These are phyloP conservation scores for Trypanosoma lewisi DNA, from an alignment of 208 protist genomes.

Conservation along the genomic window DNA sequence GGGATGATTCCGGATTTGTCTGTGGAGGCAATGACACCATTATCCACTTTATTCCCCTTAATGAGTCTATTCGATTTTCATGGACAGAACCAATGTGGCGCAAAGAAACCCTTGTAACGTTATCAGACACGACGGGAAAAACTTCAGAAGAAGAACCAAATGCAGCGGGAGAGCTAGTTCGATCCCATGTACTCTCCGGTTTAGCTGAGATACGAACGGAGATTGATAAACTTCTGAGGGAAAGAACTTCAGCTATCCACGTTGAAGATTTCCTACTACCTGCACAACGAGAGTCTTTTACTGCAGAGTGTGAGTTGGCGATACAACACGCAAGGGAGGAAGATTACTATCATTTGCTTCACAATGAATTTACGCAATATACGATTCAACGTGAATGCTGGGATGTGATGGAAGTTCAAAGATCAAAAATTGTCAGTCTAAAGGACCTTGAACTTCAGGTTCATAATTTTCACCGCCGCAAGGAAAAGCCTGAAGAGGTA, in stretches of 20 bases:
- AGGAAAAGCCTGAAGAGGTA: conserved; percentile 25
- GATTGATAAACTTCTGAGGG: conserved; percentile 39
- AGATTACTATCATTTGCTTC: conserved; percentile 65
- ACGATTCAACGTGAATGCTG: conserved; percentile 66
- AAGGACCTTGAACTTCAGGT: conserved; percentile 39
- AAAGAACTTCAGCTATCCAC: conserved; percentile 53
- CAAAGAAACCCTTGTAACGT: conserved; percentile 5
- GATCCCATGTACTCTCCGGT: conserved; percentile 6
- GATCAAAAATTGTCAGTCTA: conserved; percentile 63
- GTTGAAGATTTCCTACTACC: conserved; percentile 67
- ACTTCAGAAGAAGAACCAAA: neutral
- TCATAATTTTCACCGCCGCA: conserved; percentile 83
- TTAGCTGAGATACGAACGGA: conserved; percentile 25
- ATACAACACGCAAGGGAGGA: conserved; percentile 59
- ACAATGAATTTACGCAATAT: conserved; percentile 80
- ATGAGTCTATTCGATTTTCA: conserved; percentile 9
- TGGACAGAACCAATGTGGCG: conserved; percentile 50
- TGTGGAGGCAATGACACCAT: conserved; percentile 30
- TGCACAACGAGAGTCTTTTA: conserved; percentile 57
- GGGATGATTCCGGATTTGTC: conserved; percentile 22
- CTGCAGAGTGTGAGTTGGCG: conserved; percentile 46
- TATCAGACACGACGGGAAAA: neutral
- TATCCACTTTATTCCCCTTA: conserved; percentile 18
- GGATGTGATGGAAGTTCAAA: conserved; percentile 77
- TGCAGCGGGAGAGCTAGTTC: conserved; percentile 10